Base-by-base conservation (phyloP, 139 green algal genomes). In the Chlorella sp. region DNA sequence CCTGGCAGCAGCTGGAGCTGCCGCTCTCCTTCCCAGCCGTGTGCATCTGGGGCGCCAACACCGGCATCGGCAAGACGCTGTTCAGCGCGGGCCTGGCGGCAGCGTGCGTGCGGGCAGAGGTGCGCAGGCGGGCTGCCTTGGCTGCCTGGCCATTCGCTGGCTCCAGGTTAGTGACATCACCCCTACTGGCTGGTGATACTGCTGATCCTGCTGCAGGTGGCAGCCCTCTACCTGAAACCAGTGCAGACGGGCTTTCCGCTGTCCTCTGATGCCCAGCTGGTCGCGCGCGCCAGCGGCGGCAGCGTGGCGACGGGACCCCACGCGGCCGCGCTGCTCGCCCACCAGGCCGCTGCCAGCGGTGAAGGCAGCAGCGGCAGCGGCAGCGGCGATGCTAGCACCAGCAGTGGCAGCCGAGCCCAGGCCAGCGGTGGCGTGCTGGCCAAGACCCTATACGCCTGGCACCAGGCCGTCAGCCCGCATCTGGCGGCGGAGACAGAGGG, bases 31-130 rank as follows among this genome's bases (percentile, higher is more conserved):
- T 56, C 53, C 69, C 69, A 0, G 29, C 77, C 0, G 89, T 88
- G 45, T 84, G 80, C 71, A 63, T 99, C 0, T 99, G 94, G 95
- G 96, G 96, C 3, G 85, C 93, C 2, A 98, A 97, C 77, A 99
- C 96, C 0, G 94, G 83, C 43, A 88, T 99, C 0, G 96, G 96
- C 35, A 99, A 99, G 84, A 99, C 96, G 7, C 67, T 98, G 14
- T 85, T 98, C 14, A 94, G 84, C 53, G 86, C 83, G 8, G 96
- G 92, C 0, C 80, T 99, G 1, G 86, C 86, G 1, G 89, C 48
- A 48, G 43, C 36, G 75, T 79, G 81, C 87, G 72, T 23, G 48
- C 50, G 64, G 3, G 61, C 59, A 48, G 62, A 55, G 45, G 77
- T 67, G 43, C n/a, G n/a, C n/a, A n/a, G n/a, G n/a, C n/a, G n/a